Base-by-base conservation (phyloP, 441 rosid species). In the Viola pubescens region DNA sequence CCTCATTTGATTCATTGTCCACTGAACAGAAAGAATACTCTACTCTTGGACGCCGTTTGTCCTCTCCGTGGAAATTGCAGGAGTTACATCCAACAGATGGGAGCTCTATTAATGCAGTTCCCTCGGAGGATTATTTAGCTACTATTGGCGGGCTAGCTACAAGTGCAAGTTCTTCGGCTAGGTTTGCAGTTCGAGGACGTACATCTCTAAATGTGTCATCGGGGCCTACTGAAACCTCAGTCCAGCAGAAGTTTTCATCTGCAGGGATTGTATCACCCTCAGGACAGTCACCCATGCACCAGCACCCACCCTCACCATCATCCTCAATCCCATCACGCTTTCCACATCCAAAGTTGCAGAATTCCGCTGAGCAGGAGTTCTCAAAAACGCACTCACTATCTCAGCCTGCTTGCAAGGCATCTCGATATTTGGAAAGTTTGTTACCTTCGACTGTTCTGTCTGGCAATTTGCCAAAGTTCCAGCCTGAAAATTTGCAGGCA, bases 1-100 rank as follows among this genome's bases (percentile, higher is more conserved):
- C 70, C 49, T 66, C 82, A 14, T 71, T 78, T 11, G 83, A 79
- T 61, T 69, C 76, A 41, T 70, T 71, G 43, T 70, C 85, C 60
- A 67, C 68, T 46, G 91, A 88, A 59, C 92, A 70, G 70, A 84
- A 78, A 71, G 91, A 82, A n/a, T 73, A 70, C 65, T 50, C 65
- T 57, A 48, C 73, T 54, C 66, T 57, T 62, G 82, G 78, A 58
- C 75, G 50, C 49, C 65, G 59, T 81, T 56, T 67, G 42, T 46
- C 86, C 47, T 74, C 91, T 6, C 61, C 75, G 0, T 73, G 80
- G 84, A 66, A 48, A 46, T 48, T 61, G 66, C 73, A 65, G 69
- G 83, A 77, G 56, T 59, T 69, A 9, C 69, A 42, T 11, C 55
- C 69, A 56, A 63, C 67, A 16, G 88, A 82, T 66, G 75, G 71